Base-by-base conservation (phyloP, 2,329 filamentous ascomycete genomes). In the Stemphylium beticola region DNA sequence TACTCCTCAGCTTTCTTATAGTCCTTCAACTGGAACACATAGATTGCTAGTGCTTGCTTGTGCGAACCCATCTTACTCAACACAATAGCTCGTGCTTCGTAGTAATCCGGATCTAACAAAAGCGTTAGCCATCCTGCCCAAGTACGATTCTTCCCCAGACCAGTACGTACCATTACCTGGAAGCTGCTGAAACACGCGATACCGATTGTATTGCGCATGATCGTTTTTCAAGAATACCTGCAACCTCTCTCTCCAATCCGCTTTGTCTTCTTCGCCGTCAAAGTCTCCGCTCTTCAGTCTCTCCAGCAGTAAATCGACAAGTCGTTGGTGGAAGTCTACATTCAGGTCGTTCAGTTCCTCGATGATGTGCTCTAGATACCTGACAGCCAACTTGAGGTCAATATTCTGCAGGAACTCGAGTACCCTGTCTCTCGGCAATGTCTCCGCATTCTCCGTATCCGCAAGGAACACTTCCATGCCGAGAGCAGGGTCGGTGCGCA, bases 41-140 rank as follows among this genome's bases (percentile, higher is more conserved):
- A 99, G 47, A 99, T 96, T 72, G 95, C 90, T n/a, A 99, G 79
- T 0, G 95, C 95, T 76, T 98, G 92, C 71, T 92, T 93, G 77
- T 99, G 93, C 66, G 93, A 89, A 6, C 91, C 92, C 91, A 98
- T 96, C 65, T 95, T 96, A 75, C 91, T 92, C 34, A 98, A 85
- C 17, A 98, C 88, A 39, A 98, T 88, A 6, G 95, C 95, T 57
- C 93, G 87, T 2, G 92, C 87, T 73, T 98, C 93, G 74, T 90
- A 96, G 68, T 97, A 97, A 2, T 85, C 82, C 0, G 92, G 81
- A 72, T 97, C 92, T 93, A 61, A 15, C 11, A 43, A 14, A 9
- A 22, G n/a, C 18, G 50, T 58, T 53, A 65, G 33, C 39, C 24
- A 26, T 17, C 31, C 12, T 15, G 15, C 9, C 15, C 40, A 33